phyloP scores from a whole-genome alignment of 495 filamentous ascomycete genomes.

The Penicillium fimorum region DNA sequence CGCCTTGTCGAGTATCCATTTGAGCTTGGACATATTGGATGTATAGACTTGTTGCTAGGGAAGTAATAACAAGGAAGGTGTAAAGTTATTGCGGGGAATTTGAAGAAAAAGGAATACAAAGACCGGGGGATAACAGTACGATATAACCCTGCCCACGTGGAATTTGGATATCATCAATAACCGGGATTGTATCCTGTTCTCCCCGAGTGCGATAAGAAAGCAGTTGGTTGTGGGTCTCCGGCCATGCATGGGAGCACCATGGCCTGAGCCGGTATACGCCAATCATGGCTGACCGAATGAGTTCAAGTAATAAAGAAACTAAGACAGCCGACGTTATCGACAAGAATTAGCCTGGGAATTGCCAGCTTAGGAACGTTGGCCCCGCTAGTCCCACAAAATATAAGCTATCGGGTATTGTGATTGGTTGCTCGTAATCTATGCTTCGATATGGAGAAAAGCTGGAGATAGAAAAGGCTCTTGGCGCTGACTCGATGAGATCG shows the following conservation, averaged over 20 bases:
- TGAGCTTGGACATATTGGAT: slow-evolving; percentile 33
- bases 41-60: neutral
- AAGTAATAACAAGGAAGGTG: neutral
- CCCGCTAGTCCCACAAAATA: neutral
- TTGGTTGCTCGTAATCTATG: slow-evolving; percentile 16
- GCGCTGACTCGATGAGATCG: slow-evolving; percentile 45
- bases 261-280: neutral
- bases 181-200: neutral
- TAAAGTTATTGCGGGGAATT: neutral
- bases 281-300: slow-evolving; percentile 26
- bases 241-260: neutral
- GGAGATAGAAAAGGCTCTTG: slow-evolving; percentile 14
- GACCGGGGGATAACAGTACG: neutral
- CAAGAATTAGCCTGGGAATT: slow-evolving; percentile 19
- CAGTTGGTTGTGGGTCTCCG: neutral
- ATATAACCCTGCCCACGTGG: neutral
- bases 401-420: neutral
- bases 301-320: slow-evolving; percentile 31
- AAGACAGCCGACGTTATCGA: slow-evolving; percentile 26
- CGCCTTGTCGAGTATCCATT: slow-evolving; percentile 50
- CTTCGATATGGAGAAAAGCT: slow-evolving; percentile 26
- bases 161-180: neutral
- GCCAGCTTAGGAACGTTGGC: neutral
- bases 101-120: neutral
- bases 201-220: neutral